phyloP scores from a whole-genome alignment of 1,139 yeast species.

The Hansenula sp. region DNA sequence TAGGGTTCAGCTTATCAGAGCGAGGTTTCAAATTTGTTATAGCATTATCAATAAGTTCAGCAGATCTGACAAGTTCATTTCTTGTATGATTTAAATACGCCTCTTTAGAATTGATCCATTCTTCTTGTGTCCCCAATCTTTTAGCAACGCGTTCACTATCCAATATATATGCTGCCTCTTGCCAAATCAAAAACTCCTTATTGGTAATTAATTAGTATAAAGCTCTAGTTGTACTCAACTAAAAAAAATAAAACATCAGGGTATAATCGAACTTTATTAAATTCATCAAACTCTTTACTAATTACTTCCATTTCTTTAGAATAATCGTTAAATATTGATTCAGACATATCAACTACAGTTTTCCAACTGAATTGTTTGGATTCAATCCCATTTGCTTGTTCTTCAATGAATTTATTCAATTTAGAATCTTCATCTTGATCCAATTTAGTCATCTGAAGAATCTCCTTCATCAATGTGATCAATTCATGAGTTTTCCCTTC shows the following conservation, averaged over 20 bases:
- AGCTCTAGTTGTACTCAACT: not conserved
- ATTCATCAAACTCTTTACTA: conserved; percentile 20
- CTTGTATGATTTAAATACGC: conserved; percentile 16
- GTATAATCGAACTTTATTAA: conserved; percentile 19
- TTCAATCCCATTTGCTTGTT: conserved; percentile 1
- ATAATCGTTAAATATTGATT: conserved; percentile 21
- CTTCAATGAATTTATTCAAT: not conserved
- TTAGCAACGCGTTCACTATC: conserved; percentile 25
- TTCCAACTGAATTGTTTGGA: conserved; percentile 20
- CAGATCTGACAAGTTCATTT: conserved; percentile 20
- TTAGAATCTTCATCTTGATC: conserved; percentile 1
- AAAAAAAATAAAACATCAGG: conserved; percentile 5
- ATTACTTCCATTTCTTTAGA: conserved; percentile 16
- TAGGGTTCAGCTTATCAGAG: not conserved
- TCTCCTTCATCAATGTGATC: conserved; percentile 6
- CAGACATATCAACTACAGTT: conserved; percentile 17
- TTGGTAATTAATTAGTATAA: conserved; percentile 1
- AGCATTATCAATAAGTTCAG: conserved; percentile 21
- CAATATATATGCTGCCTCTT: conserved; percentile 22
- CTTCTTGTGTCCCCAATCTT: conserved; percentile 20
- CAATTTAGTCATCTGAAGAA: not conserved
- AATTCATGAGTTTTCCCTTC: conserved; percentile 4
- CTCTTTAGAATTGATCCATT: conserved; percentile 25
- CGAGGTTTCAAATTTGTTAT: conserved; percentile 14
- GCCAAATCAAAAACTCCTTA: conserved; percentile 23